Conservation (phyloP, 2,329 filamentous ascomycete species). For the Colletotrichum eleusines region DNA sequence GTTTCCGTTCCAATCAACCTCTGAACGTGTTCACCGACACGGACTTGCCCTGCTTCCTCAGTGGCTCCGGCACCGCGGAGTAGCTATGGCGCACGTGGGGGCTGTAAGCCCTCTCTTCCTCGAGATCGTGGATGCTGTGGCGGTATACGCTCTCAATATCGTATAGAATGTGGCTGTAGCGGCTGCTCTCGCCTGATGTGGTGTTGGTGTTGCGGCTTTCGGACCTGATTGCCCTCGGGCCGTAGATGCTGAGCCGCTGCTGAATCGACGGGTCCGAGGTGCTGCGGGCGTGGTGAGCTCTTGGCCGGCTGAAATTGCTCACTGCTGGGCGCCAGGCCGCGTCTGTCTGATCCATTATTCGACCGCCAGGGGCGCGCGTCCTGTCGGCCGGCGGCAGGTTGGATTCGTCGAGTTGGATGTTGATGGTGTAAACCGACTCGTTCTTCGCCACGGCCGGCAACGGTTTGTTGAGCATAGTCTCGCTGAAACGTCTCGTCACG, state of each 20-base stretch:
- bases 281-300: neutral
- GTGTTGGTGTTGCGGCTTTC: conserved; percentile 6
- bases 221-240: neutral
- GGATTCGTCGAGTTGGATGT: conserved; percentile 37
- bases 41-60: conserved; percentile 26
- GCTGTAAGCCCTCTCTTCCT: conserved; percentile 10
- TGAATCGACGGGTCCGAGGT: conserved; percentile 22
- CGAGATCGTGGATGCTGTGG: conserved; percentile 23
- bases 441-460: conserved; percentile 45
- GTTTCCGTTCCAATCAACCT: conserved; percentile 12
- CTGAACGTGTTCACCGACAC: conserved; percentile 30
- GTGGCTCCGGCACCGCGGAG: conserved; percentile 14
- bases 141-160: conserved; percentile 24
- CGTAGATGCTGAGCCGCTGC: conserved; percentile 11
- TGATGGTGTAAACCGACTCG: conserved; percentile 40
- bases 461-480: conserved; percentile 47
- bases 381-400: conserved; percentile 33
- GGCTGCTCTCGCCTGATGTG: conserved; percentile 13
- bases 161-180: conserved; percentile 26
- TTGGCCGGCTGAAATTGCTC: conserved; percentile 36
- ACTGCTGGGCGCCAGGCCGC: neutral
- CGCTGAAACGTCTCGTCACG: conserved; percentile 12
- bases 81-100: conserved; percentile 8
- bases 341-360: conserved; percentile 5
- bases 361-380: neutral